These are phyloP conservation scores for Scutellaria baicalensis DNA, from an alignment of 257 asterid genomes.

Conservation along the genomic window DNA sequence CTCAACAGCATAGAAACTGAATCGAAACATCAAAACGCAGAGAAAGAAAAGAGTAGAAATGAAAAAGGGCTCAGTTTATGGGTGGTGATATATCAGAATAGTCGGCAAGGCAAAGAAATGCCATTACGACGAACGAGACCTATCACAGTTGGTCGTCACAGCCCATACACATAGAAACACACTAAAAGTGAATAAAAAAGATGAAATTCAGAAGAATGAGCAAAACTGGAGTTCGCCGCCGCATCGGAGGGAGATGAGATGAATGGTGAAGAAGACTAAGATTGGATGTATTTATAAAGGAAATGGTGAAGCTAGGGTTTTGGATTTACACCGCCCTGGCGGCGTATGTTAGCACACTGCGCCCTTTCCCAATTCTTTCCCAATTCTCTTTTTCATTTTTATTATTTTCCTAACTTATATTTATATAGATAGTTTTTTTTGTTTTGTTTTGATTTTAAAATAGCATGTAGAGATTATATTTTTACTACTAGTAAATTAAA, in stretches of 20 bases:
- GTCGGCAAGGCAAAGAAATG: slow-evolving; percentile 47
- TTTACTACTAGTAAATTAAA: too few species aligned
- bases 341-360: neutral
- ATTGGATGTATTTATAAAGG: neutral
- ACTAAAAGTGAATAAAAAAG: neutral
- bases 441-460: too few species aligned
- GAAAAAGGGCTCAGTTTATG: slow-evolving; percentile 36
- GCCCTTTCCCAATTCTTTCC: too few species aligned
- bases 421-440: too few species aligned
- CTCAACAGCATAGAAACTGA: neutral
- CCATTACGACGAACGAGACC: slow-evolving; percentile 71
- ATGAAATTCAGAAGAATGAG: neutral
- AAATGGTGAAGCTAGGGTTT: neutral
- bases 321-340: neutral
- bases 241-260: too few species aligned
- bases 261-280: neutral
- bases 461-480: too few species aligned
- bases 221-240: too few species aligned
- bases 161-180: neutral
- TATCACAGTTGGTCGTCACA: slow-evolving; percentile 31
- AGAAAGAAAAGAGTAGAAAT: neutral
- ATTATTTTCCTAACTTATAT: too few species aligned
- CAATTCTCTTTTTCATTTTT: too few species aligned
- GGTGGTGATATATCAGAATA: slow-evolving; percentile 49
- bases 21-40: neutral